Evolutionary conservation across 495 filamentous ascomycete species (phyloP).

Genomic region (Friedmanniomyces simplex): DNA sequence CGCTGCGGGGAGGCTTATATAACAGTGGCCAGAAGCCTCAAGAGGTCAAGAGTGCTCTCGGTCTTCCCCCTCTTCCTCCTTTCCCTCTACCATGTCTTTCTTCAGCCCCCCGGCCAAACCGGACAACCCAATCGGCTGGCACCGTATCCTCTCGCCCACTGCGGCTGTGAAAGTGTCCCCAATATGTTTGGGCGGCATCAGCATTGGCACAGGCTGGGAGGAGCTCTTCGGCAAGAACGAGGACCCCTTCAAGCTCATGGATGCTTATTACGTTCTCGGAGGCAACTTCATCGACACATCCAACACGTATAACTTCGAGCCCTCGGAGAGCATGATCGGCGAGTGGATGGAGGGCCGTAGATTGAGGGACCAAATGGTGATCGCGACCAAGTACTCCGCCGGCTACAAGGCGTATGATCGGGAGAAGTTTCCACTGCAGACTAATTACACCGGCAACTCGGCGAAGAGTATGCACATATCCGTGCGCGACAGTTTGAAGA

Average conservation of each 20-base stretch:
- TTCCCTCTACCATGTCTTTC: not conserved
- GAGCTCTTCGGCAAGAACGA: constrained; percentile 9
- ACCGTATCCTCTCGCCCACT: constrained; percentile 15
- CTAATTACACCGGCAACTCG: constrained; percentile 46
- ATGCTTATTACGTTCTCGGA: constrained; percentile 14
- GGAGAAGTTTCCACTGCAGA: constrained; percentile 31
- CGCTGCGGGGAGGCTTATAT: no score
- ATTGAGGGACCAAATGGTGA: constrained; percentile 50
- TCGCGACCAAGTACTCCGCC: constrained; percentile 57
- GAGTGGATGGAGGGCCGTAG: constrained; percentile 54
- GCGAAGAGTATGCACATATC: constrained; percentile 43
- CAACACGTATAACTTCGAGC: constrained; percentile 47
- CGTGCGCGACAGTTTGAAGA: constrained; percentile 43
- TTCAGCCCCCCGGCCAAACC: not conserved
- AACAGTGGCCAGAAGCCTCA: no score
- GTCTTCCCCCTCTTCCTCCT: no score
- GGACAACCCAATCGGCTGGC: not conserved
- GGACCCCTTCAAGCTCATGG: constrained; percentile 7
- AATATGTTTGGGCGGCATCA: constrained; percentile 9
- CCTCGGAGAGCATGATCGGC: constrained; percentile 61
- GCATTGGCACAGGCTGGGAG: constrained; percentile 7
- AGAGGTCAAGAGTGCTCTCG: no score
- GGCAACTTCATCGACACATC: constrained; percentile 22
- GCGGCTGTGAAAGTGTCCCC: constrained; percentile 15
- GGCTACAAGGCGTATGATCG: constrained; percentile 11